Percentiles rank a stretch among this genome's conserved stretches.
Evolutionary conservation across 768 basidiomycete species (phyloP).

Genomic region (Mycena kentingensis): DNA sequence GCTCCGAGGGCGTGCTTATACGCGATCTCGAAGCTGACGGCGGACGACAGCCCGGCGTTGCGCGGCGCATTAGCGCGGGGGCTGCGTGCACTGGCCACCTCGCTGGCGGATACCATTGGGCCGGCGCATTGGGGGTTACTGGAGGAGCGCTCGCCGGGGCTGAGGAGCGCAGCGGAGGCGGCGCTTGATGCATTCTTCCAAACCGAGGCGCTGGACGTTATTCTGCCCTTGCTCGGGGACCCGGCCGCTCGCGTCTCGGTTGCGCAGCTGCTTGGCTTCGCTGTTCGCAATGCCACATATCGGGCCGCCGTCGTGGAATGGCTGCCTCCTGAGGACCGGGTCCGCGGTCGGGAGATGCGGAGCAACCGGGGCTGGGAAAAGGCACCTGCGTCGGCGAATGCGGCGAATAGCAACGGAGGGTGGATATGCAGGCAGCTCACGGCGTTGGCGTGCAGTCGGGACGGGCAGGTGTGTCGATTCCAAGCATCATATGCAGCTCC

Average conservation of each 20-base stretch:
- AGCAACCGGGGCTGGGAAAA: conserved; percentile 78
- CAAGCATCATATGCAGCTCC: background rate
- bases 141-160: conserved; percentile 41
- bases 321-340: conserved; percentile 59
- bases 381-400: conserved; percentile 40
- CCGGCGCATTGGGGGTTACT: conserved; percentile 69
- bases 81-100: conserved; percentile 57
- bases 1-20: conserved; percentile 63
- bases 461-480: conserved; percentile 50
- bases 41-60: conserved; percentile 40
- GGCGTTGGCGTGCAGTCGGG: conserved; percentile 48
- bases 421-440: conserved; percentile 61
- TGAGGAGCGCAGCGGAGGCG: conserved; percentile 53
- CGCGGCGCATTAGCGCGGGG: conserved; percentile 65
- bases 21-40: conserved; percentile 54
- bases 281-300: conserved; percentile 52
- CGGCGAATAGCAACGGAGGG: conserved; percentile 48
- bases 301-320: conserved; percentile 58
- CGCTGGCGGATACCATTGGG: conserved; percentile 68
- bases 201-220: conserved; percentile 64
- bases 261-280: conserved; percentile 58
- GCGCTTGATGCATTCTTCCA: conserved; percentile 65
- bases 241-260: conserved; percentile 46
- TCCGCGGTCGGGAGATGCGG: conserved; percentile 43
- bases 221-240: conserved; percentile 62